A percentile compares a stretch with the other conserved stretches of the same genome.
These are phyloP conservation scores for Lentinula detonsa DNA, from an alignment of 768 basidiomycete species.

Conservation along the genomic window DNA sequence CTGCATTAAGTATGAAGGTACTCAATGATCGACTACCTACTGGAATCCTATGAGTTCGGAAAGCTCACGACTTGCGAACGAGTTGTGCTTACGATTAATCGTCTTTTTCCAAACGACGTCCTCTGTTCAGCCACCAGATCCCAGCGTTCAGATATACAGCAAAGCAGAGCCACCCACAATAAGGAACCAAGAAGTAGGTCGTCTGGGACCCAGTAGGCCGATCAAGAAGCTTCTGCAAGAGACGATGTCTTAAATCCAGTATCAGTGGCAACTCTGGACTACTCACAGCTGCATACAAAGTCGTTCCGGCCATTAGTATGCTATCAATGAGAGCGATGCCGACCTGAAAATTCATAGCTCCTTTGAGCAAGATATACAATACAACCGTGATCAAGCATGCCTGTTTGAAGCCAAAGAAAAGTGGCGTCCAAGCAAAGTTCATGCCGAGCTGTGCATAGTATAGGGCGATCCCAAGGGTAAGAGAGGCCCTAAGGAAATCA, in stretches of 20 bases:
- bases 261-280: not conserved
- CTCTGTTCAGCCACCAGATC: slow-evolving; percentile 48
- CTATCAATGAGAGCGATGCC: slow-evolving; percentile 52
- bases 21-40: not conserved
- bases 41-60: not conserved
- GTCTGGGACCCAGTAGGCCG: slow-evolving; percentile 37
- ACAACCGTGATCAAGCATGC: slow-evolving; percentile 16
- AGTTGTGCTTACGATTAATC: not conserved
- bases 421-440: slow-evolving; percentile 57
- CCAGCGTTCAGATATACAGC: slow-evolving; percentile 69
- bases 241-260: not conserved
- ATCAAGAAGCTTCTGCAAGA: slow-evolving; percentile 40
- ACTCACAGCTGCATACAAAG: slow-evolving; percentile 54
- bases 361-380: not conserved
- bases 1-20: too few relatives aligned
- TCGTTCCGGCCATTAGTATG: slow-evolving; percentile 43
- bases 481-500: slow-evolving; percentile 25
- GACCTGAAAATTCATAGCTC: slow-evolving; percentile 25
- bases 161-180: slow-evolving; percentile 61
- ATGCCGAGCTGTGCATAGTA: slow-evolving; percentile 59
- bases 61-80: too few relatives aligned
- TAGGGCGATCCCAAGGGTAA: slow-evolving; percentile 42
- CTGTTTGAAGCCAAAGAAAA: slow-evolving; percentile 52
- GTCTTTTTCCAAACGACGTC: slow-evolving; percentile 4
- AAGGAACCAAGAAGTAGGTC: slow-evolving; percentile 56